Evolutionary conservation across 768 basidiomycete genomes (phyloP).

Genomic region (Tulasnella sp.): DNA sequence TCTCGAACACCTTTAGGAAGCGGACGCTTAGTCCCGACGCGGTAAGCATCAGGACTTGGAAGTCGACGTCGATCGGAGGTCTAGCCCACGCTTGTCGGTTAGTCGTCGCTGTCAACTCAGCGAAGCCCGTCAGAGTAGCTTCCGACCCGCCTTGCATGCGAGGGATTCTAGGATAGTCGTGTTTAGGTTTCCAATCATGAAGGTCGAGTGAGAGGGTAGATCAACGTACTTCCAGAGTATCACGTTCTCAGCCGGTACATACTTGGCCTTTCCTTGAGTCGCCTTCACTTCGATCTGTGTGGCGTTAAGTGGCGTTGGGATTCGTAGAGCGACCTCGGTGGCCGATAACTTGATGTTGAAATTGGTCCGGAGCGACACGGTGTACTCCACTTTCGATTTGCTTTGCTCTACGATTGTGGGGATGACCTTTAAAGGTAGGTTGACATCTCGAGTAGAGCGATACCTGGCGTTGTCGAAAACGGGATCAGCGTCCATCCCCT

Average conservation of each 20-base stretch:
- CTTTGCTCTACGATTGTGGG: constrained; percentile 90
- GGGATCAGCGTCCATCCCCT: neutral
- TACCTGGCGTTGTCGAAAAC: constrained; percentile 55
- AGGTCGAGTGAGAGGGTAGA: neutral
- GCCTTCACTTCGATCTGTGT: constrained; percentile 89
- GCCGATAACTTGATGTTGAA: constrained; percentile 90
- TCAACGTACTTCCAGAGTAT: constrained; percentile 90
- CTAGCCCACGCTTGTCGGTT: constrained; percentile 93
- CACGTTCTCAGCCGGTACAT: constrained; percentile 89
- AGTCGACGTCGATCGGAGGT: constrained; percentile 96
- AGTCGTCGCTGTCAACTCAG: constrained; percentile 77
- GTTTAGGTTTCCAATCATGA: no score
- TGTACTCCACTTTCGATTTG: constrained; percentile 83
- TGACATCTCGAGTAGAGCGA: constrained; percentile 91
- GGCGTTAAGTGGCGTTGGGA: constrained; percentile 94
- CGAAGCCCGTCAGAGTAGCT: constrained; percentile 71
- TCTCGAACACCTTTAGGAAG: constrained; percentile 98
- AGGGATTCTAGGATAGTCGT: constrained; percentile 56
- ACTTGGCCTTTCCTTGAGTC: constrained; percentile 89
- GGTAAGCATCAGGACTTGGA: constrained; percentile 98
- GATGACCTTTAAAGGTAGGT: constrained; percentile 80
- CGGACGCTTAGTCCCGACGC: constrained; percentile 91
- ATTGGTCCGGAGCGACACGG: constrained; percentile 74
- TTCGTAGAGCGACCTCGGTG: constrained; percentile 80
- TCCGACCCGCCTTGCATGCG: constrained; percentile 90